These are phyloP conservation scores for Curvularia spicifera DNA, from an alignment of 2,329 filamentous ascomycete species.

Conservation along the genomic window DNA sequence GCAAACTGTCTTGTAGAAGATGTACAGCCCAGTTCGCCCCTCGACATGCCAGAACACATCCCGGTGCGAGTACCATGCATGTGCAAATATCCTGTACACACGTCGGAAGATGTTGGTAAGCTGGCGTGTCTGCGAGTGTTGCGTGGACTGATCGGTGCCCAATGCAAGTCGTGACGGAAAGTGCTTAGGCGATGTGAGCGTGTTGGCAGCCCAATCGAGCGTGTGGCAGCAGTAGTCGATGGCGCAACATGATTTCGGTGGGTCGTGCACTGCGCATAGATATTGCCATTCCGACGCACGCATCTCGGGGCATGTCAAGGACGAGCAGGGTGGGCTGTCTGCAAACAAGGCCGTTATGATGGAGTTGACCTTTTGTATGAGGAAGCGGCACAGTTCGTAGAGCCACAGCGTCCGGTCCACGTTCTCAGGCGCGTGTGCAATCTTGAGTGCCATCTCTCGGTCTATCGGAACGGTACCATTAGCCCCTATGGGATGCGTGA, in stretches of 20 bases:
- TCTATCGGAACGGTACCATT: constrained; percentile 73
- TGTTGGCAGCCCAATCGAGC: constrained; percentile 95
- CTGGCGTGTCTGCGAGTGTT: constrained; percentile 72
- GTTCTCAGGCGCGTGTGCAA: constrained; percentile 79
- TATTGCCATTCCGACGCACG: constrained; percentile 99
- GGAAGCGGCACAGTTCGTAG: constrained; percentile 95
- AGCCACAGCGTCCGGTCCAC: constrained; percentile 92
- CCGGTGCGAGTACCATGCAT: constrained; percentile 98
- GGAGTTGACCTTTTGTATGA: constrained; percentile 92
- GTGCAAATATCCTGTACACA: constrained; percentile 94
- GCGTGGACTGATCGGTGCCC: constrained; percentile 51
- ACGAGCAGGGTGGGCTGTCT: constrained; percentile 86
- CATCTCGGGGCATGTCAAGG: constrained; percentile 94
- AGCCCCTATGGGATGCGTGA: constrained; percentile 66
- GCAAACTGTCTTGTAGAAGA: constrained; percentile 97
- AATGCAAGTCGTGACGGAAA: constrained; percentile 84
- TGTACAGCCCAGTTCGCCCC: constrained; percentile 86
- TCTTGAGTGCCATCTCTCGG: constrained; percentile 73
- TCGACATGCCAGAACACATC: constrained; percentile 96
- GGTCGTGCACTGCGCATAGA: constrained; percentile 94
- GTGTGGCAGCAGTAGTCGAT: constrained; percentile 99
- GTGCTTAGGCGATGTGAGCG: constrained; percentile 91
- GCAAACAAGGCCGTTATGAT: constrained; percentile 92
- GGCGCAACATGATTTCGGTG: constrained; percentile 94
- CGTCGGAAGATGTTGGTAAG: constrained; percentile 94